Percentiles rank a stretch among this genome's conserved stretches.
Conservation (phyloP, 1,284 basidiomycete species). For the Rhodotorula sp. region DNA sequence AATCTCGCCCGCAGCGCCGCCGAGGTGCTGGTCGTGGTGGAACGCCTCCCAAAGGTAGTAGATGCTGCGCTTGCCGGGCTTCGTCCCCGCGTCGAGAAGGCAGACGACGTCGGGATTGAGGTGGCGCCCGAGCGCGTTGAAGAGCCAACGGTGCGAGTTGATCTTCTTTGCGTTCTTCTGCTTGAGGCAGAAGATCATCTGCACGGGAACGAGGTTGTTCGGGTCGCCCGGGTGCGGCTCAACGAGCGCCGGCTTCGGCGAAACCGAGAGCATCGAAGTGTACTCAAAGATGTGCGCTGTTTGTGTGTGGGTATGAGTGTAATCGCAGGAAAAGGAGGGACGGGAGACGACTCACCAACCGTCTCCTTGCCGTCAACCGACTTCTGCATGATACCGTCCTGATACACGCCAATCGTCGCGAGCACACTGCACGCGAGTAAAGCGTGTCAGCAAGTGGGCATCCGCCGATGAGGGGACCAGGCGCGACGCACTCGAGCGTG, state of each 20-base stretch:
- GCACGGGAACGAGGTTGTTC: conserved; percentile 89
- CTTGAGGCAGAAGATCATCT: conserved; percentile 93
- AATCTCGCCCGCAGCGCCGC: conserved; percentile 80
- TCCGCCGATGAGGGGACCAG: not conserved
- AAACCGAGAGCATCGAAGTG: conserved; percentile 62
- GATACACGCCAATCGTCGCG: conserved; percentile 55
- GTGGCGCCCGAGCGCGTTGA: conserved; percentile 89
- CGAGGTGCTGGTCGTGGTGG: conserved; percentile 77
- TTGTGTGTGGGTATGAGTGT: conserved; percentile 70
- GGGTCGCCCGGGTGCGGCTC: conserved; percentile 80
- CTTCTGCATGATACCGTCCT: conserved; percentile 90
- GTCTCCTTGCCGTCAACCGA: conserved; percentile 84
- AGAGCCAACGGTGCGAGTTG: conserved; percentile 88
- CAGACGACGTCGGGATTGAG: conserved; percentile 88
- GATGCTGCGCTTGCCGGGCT: conserved; percentile 93
- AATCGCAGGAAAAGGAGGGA: conserved; percentile 49
- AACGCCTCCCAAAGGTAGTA: conserved; percentile 97
- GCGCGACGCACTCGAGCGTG: conserved; percentile 67
- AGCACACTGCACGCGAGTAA: conserved; percentile 52
- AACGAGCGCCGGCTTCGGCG: conserved; percentile 77
- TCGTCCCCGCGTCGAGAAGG: conserved; percentile 90
- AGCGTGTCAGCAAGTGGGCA: not conserved
- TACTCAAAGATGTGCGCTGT: conserved; percentile 85
- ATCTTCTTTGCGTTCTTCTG: conserved; percentile 98
- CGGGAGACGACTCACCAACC: conserved; percentile 56